phyloP scores from a whole-genome alignment of 2,329 filamentous ascomycete genomes.

The Fusarium sp. region DNA sequence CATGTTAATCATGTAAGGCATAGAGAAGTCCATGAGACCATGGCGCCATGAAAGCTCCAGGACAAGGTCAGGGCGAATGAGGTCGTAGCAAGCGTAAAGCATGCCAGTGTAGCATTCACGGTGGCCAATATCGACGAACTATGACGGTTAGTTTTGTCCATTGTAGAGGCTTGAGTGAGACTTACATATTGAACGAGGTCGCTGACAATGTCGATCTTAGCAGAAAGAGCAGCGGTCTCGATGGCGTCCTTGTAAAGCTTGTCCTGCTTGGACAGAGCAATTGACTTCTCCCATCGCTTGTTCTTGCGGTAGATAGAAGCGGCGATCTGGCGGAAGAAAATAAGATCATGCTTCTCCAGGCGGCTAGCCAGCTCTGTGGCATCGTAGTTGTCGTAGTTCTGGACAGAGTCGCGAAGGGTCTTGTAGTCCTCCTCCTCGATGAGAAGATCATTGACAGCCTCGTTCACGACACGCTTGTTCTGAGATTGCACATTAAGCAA shows the following conservation, averaged over 20 bases:
- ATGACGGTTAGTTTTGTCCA: slow-evolving; percentile 49
- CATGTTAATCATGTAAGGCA: slow-evolving; percentile 99
- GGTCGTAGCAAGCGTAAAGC: slow-evolving; percentile 98
- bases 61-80: slow-evolving; percentile 91
- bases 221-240: slow-evolving; percentile 93
- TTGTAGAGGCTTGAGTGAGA: slow-evolving; percentile 48
- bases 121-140: slow-evolving; percentile 99
- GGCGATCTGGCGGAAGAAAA: slow-evolving; percentile 99
- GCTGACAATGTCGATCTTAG: slow-evolving; percentile 92
- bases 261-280: slow-evolving; percentile 96
- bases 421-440: slow-evolving; percentile 99
- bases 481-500: slow-evolving; percentile 93
- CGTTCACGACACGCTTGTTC: slow-evolving; percentile 98
- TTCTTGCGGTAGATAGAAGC: slow-evolving; percentile 99
- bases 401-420: slow-evolving; percentile 94
- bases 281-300: slow-evolving; percentile 99
- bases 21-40: slow-evolving; percentile 94
- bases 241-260: slow-evolving; percentile 99
- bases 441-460: slow-evolving; percentile 95
- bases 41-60: slow-evolving; percentile 98
- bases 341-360: slow-evolving; percentile 95
- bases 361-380: slow-evolving; percentile 90
- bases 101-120: slow-evolving; percentile 99
- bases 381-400: slow-evolving; percentile 99
- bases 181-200: slow-evolving; percentile 96